Evolutionary conservation across 257 asterid species (phyloP).

Genomic region (Hygrophila difformis): DNA sequence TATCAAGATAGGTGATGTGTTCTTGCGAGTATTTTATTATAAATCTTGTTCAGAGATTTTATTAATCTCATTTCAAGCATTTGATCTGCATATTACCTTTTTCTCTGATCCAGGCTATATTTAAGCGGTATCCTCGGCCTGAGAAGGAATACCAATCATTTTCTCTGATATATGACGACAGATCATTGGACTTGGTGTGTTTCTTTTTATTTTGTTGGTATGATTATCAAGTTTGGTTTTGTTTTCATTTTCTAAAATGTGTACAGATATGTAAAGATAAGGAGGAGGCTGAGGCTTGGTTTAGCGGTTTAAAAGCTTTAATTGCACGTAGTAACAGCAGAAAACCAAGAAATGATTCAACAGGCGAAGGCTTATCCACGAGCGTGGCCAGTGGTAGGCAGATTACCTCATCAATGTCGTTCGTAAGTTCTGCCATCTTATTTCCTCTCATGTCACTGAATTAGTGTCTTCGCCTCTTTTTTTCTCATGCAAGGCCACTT

Average conservation of each 20-base stretch:
- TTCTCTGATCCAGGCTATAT: constrained; percentile 48
- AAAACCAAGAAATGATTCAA: constrained; percentile 41
- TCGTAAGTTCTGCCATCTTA: constrained; percentile 33
- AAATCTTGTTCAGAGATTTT: no score
- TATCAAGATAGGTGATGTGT: no score
- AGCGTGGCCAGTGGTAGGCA: constrained; percentile 41
- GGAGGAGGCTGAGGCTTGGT: constrained; percentile 97
- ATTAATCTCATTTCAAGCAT: no score
- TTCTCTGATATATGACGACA: constrained; percentile 68
- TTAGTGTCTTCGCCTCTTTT: no score
- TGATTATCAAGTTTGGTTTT: constrained; percentile 9
- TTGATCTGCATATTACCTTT: constrained; percentile 12
- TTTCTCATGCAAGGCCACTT: neutral
- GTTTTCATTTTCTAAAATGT: constrained; percentile 7
- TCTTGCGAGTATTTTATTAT: no score
- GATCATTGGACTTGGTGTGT: constrained; percentile 91
- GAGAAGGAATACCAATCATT: constrained; percentile 96
- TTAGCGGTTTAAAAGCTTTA: constrained; percentile 71
- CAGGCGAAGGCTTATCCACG: constrained; percentile 29
- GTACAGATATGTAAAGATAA: constrained; percentile 88
- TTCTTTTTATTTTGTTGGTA: constrained; percentile 13
- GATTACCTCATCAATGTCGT: constrained; percentile 32
- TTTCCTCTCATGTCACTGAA: constrained; percentile 8
- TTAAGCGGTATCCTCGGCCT: constrained; percentile 89
- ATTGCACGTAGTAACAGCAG: constrained; percentile 43